Evolutionary conservation across 495 filamentous ascomycete species (phyloP).

Genomic region (Geoglossum glabrum): DNA sequence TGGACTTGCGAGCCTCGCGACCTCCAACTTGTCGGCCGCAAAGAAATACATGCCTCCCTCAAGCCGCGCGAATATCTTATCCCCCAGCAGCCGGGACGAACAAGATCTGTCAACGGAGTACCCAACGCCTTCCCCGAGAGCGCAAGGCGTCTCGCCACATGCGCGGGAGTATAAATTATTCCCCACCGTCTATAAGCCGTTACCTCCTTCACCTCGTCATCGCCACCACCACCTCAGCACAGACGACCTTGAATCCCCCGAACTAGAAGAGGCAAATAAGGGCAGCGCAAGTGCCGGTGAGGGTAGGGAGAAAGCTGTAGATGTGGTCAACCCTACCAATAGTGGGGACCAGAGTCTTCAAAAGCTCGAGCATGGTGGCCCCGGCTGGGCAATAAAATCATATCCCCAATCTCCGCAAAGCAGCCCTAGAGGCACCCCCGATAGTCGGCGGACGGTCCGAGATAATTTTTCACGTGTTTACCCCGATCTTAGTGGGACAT

Average conservation of each 20-base stretch:
- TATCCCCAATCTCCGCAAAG: neutral
- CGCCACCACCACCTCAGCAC: neutral
- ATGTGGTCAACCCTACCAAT: neutral
- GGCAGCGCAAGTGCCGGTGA: neutral
- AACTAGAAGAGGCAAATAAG: neutral
- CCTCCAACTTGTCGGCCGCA: no score
- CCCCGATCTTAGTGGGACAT: no score
- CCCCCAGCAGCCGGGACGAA: neutral
- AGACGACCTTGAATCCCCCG: neutral
- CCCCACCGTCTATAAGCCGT: neutral
- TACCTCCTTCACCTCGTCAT: neutral
- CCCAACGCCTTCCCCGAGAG: neutral
- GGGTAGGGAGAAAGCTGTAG: neutral
- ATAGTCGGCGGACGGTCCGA: neutral
- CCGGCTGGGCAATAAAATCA: neutral
- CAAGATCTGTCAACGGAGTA: neutral
- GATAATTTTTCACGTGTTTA: neutral
- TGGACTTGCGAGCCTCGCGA: no score
- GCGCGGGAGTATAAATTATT: neutral
- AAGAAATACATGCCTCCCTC: neutral
- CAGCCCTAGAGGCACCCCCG: no score
- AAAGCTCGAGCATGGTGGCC: neutral
- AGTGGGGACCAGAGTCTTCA: neutral
- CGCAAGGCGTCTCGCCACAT: neutral
- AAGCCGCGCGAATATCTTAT: neutral